Conservation (phyloP, 2,329 filamentous ascomycete genomes). For the Ophiostoma quercus region DNA sequence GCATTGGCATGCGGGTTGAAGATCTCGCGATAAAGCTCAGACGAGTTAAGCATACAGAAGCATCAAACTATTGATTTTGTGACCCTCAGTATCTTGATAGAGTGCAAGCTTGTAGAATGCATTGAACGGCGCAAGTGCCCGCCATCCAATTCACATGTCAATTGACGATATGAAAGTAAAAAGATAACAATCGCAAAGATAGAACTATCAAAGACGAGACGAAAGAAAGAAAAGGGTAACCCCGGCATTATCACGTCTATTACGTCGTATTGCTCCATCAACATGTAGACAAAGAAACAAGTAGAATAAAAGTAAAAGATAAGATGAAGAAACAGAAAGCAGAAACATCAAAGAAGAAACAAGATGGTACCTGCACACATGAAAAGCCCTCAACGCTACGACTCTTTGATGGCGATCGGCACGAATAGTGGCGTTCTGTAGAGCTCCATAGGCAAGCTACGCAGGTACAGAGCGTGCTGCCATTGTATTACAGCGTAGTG, state of each 20-base stretch:
- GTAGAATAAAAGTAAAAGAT: background rate
- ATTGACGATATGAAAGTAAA: background rate
- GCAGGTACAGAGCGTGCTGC: background rate
- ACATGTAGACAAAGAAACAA: conserved; percentile 10
- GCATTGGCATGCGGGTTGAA: background rate
- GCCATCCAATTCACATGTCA: background rate
- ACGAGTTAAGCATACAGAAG: background rate
- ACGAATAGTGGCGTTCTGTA: background rate
- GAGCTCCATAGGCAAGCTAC: conserved; percentile 10
- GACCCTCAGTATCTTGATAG: background rate
- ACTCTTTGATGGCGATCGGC: conserved; percentile 7
- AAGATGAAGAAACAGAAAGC: conserved; percentile 2
- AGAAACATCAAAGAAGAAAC: background rate
- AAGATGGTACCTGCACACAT: background rate
- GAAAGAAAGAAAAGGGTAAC: background rate
- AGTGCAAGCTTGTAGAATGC: background rate
- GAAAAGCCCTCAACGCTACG: conserved; percentile 4
- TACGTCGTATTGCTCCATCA: conserved; percentile 6
- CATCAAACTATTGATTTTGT: background rate
- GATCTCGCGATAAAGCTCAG: background rate
- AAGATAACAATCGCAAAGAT: background rate
- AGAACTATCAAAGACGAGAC: background rate
- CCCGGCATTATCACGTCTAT: background rate
- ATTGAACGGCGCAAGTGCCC: background rate
- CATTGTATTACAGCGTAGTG: background rate